Percentiles rank a stretch among this genome's conserved stretches.
These are phyloP conservation scores for Mollisia scopiformis DNA, from an alignment of 2,329 filamentous ascomycete species.

Conservation along the genomic window DNA sequence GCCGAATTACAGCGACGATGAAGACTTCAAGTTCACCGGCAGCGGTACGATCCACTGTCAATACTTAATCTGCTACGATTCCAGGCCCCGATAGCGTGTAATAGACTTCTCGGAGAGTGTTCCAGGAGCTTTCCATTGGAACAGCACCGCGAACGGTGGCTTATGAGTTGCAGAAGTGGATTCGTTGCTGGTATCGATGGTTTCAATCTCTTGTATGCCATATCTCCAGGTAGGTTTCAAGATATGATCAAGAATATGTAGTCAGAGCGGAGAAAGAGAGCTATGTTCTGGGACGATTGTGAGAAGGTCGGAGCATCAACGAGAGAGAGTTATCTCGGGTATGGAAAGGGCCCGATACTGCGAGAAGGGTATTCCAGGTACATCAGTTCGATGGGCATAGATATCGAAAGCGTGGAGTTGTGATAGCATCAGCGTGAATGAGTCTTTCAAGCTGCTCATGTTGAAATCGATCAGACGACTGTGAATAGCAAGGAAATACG, in stretches of 20 bases:
- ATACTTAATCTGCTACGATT: neutral
- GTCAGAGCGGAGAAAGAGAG: neutral
- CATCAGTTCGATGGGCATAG: too few relatives aligned
- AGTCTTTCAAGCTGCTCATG: too few relatives aligned
- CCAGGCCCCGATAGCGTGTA: neutral
- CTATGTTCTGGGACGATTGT: too few relatives aligned
- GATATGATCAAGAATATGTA: neutral
- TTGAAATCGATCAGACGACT: too few relatives aligned
- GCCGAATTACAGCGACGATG: neutral
- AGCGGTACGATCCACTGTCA: neutral
- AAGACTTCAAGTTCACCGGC: neutral
- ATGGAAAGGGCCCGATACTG: too few relatives aligned
- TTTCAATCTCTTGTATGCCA: neutral
- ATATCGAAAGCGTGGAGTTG: too few relatives aligned
- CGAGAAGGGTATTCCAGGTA: too few relatives aligned
- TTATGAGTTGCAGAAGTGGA: neutral
- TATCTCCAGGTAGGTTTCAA: neutral
- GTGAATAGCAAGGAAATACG: too few relatives aligned
- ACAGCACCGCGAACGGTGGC: neutral
- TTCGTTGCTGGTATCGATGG: neutral
- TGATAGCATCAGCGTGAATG: too few relatives aligned
- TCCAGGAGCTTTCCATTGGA: neutral
- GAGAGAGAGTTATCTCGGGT: too few relatives aligned
- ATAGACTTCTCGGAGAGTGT: neutral
- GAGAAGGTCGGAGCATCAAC: too few relatives aligned